Evolutionary conservation across 345 rosid genomes (phyloP).

Genomic region (Ceriops decandra): DNA sequence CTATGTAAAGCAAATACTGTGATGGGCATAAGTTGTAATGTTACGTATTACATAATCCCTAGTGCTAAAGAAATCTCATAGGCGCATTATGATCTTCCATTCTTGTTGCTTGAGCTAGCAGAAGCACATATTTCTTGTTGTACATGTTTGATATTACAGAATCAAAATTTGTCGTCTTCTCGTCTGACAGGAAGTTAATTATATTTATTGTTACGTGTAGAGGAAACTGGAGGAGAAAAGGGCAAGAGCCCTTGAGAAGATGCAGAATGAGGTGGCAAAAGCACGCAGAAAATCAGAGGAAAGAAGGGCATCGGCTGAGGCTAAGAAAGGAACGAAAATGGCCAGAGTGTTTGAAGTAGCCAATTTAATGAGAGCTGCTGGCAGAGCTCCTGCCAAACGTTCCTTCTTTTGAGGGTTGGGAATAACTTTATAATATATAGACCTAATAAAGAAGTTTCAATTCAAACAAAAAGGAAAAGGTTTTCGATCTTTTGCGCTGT

Average conservation of each 20-base stretch:
- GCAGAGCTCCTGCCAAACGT: conserved; percentile 76
- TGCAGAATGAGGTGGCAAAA: conserved; percentile 77
- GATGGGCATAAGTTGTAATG: too few species aligned
- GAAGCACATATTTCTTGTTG: too few species aligned
- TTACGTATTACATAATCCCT: too few species aligned
- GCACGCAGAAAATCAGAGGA: conserved; percentile 91
- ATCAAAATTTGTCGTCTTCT: too few species aligned
- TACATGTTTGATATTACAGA: too few species aligned
- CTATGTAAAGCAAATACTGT: too few species aligned
- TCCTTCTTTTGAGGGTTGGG: conserved; percentile 53
- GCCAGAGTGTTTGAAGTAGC: conserved; percentile 69
- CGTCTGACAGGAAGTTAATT: too few species aligned
- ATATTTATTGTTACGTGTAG: conserved; percentile 28
- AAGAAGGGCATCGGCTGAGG: conserved; percentile 83
- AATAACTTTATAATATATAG: too few species aligned
- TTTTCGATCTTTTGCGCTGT: too few species aligned
- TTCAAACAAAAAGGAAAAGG: neutral
- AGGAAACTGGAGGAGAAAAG: conserved; percentile 95
- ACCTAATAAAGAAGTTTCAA: neutral
- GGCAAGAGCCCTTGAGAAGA: conserved; percentile 78
- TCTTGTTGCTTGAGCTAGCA: too few species aligned
- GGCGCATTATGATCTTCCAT: too few species aligned
- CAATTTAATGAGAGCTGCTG: conserved; percentile 91
- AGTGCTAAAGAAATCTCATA: too few species aligned
- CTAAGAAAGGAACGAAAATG: conserved; percentile 70